These are phyloP conservation scores for Nicotiana undulata DNA, from an alignment of 257 asterid species.

Conservation along the genomic window DNA sequence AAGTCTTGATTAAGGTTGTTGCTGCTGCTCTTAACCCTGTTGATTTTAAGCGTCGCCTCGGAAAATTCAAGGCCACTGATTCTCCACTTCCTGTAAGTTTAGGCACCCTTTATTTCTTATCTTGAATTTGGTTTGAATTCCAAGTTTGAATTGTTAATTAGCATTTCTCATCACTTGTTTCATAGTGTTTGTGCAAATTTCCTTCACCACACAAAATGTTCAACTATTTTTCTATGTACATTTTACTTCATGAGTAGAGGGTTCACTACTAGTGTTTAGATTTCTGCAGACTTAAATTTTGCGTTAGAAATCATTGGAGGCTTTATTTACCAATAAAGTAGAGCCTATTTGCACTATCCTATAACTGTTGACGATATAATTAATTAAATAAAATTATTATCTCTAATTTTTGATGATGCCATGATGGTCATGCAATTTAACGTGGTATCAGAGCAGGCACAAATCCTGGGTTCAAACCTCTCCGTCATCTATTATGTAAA, in stretches of 20 bases:
- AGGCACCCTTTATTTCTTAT: not conserved
- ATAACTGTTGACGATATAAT: not conserved
- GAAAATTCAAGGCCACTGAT: conserved; percentile 85
- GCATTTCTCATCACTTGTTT: not conserved
- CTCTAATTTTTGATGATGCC: not conserved
- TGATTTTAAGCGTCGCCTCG: conserved; percentile 70
- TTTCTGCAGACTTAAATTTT: not conserved
- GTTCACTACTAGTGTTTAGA: not conserved
- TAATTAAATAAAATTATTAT: not conserved
- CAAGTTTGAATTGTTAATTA: not conserved
- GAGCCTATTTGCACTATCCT: not conserved
- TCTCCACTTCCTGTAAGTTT: conserved; percentile 79
- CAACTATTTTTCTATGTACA: not conserved
- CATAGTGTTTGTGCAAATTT: not conserved
- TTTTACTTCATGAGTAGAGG: not conserved
- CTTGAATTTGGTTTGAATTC: not conserved
- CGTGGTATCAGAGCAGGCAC: not conserved
- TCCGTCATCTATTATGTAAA: not conserved
- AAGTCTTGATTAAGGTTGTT: conserved; percentile 70
- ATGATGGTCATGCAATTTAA: not conserved
- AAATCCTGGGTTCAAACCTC: not conserved
- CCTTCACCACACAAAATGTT: not conserved
- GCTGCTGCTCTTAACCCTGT: conserved; percentile 93
- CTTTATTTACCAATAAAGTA: not conserved
- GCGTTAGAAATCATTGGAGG: not conserved